Conservation (phyloP, 805 yeast genomes). For the Wickerhamiella azyma region DNA sequence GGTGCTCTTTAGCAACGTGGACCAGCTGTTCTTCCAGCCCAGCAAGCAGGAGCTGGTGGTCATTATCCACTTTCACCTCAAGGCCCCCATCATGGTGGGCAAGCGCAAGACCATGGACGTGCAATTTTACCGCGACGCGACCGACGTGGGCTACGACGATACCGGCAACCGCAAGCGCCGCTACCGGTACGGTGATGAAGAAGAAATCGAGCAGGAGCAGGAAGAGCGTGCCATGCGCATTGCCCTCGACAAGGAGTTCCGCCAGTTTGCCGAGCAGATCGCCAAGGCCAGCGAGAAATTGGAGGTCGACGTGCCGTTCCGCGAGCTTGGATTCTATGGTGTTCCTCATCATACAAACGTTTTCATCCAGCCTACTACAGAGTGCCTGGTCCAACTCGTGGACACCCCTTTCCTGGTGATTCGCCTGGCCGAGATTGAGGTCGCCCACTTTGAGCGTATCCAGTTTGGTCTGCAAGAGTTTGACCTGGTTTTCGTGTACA, state of each 20-base stretch:
- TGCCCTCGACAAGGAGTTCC: conserved; percentile 82
- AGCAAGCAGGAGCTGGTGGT: conserved; percentile 90
- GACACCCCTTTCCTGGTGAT: conserved; percentile 93
- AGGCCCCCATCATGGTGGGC: conserved; percentile 87
- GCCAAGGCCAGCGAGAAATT: conserved; percentile 70
- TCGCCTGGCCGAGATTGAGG: conserved; percentile 80
- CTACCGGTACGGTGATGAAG: conserved; percentile 90
- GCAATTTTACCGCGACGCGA: conserved; percentile 92
- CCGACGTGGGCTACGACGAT: conserved; percentile 92
- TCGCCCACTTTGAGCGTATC: conserved; percentile 92
- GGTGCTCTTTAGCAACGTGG: conserved; percentile 75
- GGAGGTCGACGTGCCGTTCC: conserved; percentile 86
- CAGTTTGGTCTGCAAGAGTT: conserved; percentile 94
- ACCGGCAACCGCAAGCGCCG: conserved; percentile 87
- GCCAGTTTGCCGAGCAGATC: conserved; percentile 75
- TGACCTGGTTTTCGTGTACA: conserved; percentile 91
- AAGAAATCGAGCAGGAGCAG: conserved; percentile 95
- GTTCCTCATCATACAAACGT: conserved; percentile 93
- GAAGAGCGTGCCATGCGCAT: conserved; percentile 91
- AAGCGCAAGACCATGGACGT: conserved; percentile 90
- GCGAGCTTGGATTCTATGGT: conserved; percentile 94
- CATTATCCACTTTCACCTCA: conserved; percentile 81
- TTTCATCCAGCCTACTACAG: conserved; percentile 91
- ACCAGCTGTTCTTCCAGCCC: conserved; percentile 90
- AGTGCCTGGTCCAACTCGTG: conserved; percentile 82